Evolutionary conservation across 2,329 filamentous ascomycete genomes (phyloP).

Genomic region (Didymella sp.): DNA sequence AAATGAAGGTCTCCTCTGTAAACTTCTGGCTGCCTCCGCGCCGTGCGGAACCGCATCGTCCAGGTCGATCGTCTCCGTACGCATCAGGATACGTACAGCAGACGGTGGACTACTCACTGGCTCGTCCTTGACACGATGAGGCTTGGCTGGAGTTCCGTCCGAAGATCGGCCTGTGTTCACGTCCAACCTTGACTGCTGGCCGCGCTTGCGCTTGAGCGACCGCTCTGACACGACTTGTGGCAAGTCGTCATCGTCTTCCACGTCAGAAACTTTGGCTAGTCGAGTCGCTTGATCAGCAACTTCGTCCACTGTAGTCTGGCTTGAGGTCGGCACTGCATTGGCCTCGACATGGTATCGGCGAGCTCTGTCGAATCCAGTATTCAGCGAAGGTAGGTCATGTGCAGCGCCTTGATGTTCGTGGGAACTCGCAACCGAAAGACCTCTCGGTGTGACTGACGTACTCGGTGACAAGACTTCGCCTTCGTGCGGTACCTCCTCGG

Average conservation of each 20-base stretch:
- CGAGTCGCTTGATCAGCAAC: constrained; percentile 22
- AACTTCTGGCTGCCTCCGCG: constrained; percentile 42
- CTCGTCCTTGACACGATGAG: constrained; percentile 52
- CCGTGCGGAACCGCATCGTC: constrained; percentile 47
- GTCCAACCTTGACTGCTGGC: constrained; percentile 24
- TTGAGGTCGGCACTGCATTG: constrained; percentile 43
- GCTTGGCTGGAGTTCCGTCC: constrained; percentile 41
- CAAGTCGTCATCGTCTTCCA: constrained; percentile 43
- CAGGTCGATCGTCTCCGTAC: constrained; percentile 55
- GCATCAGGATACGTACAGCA: constrained; percentile 27
- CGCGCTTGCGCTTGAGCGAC: constrained; percentile 54
- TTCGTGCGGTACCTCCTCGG: background rate
- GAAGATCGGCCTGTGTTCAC: constrained; percentile 33
- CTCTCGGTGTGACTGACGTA: constrained; percentile 11
- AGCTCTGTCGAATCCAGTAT: background rate
- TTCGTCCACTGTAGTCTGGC: constrained; percentile 55
- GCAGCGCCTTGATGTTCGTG: background rate
- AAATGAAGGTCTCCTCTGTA: constrained; percentile 13
- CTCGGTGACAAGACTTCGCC: background rate
- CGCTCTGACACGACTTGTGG: constrained; percentile 53
- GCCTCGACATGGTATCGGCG: background rate
- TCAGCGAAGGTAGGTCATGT: background rate
- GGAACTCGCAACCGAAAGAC: background rate
- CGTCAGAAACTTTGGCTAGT: constrained; percentile 7
- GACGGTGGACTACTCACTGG: constrained; percentile 43